These are phyloP conservation scores for Wickerhamiella azyma DNA, from an alignment of 805 yeast genomes.

Conservation along the genomic window DNA sequence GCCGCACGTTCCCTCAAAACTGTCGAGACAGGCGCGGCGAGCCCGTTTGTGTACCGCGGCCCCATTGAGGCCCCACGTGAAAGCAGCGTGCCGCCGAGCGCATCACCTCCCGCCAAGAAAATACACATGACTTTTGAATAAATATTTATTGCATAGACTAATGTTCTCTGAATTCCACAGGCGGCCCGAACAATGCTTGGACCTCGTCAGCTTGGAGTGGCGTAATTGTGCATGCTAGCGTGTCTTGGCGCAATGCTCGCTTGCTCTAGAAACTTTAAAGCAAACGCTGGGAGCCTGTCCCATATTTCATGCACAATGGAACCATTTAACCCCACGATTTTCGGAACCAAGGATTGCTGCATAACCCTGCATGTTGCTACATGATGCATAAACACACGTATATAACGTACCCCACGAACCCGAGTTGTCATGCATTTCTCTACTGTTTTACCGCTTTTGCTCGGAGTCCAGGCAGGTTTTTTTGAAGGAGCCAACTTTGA, in stretches of 20 bases:
- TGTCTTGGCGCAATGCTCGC: no score
- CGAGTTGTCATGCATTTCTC: neutral
- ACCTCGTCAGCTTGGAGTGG: no score
- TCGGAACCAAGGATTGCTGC: neutral
- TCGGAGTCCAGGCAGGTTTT: neutral
- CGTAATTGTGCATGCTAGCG: no score
- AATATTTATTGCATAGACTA: neutral
- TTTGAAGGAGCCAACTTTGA: conserved; percentile 3
- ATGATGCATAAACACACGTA: neutral
- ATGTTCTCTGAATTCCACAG: no score
- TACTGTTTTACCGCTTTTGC: neutral
- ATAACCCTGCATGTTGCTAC: neutral
- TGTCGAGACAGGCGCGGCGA: neutral
- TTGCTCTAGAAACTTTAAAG: no score
- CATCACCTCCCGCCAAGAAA: neutral
- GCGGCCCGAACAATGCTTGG: no score
- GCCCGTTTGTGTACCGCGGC: neutral
- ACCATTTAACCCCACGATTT: neutral
- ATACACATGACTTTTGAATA: neutral
- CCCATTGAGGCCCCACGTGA: neutral
- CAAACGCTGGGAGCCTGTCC: no score
- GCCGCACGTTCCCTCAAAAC: neutral
- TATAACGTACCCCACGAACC: neutral
- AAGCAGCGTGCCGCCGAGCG: neutral
- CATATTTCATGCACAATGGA: no score